phyloP scores from a whole-genome alignment of 441 rosid species.

The Eutrema salsugineum region DNA sequence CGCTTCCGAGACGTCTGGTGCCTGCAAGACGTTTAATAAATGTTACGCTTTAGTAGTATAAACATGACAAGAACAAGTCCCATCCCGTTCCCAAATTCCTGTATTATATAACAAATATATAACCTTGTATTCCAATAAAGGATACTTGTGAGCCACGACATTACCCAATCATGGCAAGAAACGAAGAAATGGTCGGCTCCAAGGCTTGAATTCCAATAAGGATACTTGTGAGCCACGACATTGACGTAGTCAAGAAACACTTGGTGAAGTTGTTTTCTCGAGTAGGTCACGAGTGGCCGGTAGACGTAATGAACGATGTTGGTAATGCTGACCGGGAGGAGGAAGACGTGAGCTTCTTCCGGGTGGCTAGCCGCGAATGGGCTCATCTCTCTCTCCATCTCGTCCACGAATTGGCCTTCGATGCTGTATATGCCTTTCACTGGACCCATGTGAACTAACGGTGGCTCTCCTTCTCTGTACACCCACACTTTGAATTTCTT shows the following conservation, averaged over 20 bases:
- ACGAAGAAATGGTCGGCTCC: slow-evolving; percentile 77
- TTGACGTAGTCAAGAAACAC: slow-evolving; percentile 42
- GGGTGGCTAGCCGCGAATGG: slow-evolving; percentile 49
- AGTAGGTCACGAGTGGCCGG: slow-evolving; percentile 45
- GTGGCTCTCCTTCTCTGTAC: slow-evolving; percentile 74
- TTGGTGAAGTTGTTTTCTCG: slow-evolving; percentile 50
- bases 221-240: slow-evolving; percentile 44
- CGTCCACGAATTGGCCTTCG: slow-evolving; percentile 75
- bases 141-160: no score
- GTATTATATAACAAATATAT: no score
- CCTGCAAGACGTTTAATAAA: slow-evolving; percentile 18
- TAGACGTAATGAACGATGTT: slow-evolving; percentile 51
- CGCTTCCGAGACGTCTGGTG: slow-evolving; percentile 34
- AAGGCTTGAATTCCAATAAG: slow-evolving; percentile 51
- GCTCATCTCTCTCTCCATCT: slow-evolving; percentile 41
- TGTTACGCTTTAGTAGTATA: not conserved
- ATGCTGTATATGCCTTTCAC: slow-evolving; percentile 55
- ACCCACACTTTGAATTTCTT: slow-evolving; percentile 73
- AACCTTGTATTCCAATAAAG: no score
- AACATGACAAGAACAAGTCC: no score
- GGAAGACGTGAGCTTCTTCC: slow-evolving; percentile 50
- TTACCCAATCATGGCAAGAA: slow-evolving; percentile 84
- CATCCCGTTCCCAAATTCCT: no score
- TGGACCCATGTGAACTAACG: slow-evolving; percentile 71
- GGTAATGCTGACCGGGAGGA: slow-evolving; percentile 45